A percentile compares a stretch with the other conserved stretches of the same genome.
Conservation (phyloP, 2,329 filamentous ascomycete species). For the Microsporum audouinii region DNA sequence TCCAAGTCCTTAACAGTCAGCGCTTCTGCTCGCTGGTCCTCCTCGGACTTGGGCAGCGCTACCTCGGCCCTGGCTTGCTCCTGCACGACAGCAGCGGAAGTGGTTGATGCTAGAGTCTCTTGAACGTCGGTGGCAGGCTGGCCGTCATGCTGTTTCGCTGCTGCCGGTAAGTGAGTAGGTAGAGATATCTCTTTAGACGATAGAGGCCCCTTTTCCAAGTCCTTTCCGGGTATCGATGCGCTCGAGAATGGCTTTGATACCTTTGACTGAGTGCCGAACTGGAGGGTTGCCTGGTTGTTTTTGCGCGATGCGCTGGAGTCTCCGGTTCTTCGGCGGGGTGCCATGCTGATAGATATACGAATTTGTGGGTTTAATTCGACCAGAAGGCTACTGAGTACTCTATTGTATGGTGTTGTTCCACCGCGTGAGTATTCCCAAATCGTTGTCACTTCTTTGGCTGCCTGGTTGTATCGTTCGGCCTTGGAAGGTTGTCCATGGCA, state of each 20-base stretch:
- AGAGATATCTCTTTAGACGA: constrained; percentile 6
- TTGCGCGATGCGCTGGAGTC: constrained; percentile 28
- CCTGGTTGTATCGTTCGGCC: neutral
- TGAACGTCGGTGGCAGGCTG: constrained; percentile 6
- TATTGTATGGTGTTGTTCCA: no score
- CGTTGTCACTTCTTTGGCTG: neutral
- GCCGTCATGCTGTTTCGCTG: constrained; percentile 3
- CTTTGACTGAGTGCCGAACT: constrained; percentile 47
- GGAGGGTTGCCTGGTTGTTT: constrained; percentile 47
- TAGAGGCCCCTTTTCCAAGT: neutral
- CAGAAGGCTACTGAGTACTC: neutral
- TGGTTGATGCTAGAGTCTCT: constrained; percentile 17
- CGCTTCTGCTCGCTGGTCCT: constrained; percentile 44
- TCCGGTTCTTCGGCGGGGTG: constrained; percentile 29
- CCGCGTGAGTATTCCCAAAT: no score
- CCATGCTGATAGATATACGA: constrained; percentile 23
- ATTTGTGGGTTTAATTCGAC: neutral
- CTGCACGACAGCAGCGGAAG: constrained; percentile 29
- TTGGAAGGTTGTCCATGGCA: constrained; percentile 11
- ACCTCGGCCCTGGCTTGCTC: constrained; percentile 40
- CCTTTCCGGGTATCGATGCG: constrained; percentile 10
- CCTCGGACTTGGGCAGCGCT: constrained; percentile 24
- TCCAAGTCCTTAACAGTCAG: constrained; percentile 58
- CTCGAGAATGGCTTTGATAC: constrained; percentile 44
- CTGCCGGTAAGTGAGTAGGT: constrained; percentile 1